Percentiles rank a stretch among this genome's conserved stretches.
Conservation (phyloP, 2,329 filamentous ascomycete species). For the Hypoxylon sp. region DNA sequence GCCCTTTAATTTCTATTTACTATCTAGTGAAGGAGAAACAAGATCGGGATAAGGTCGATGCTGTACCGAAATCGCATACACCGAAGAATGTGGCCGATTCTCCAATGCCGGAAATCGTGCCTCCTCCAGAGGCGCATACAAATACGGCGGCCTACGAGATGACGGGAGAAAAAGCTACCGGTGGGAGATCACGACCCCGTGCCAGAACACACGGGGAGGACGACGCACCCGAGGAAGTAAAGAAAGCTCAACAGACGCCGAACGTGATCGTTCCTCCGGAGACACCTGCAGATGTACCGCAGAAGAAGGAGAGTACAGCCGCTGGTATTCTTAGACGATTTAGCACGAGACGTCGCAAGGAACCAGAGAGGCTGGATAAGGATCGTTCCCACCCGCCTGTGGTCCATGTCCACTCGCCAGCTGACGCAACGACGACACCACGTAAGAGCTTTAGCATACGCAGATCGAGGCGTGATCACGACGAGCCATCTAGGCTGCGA, state of each 20-base stretch:
- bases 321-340: conserved; percentile 87
- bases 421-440: conserved; percentile 72
- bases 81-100: conserved; percentile 59
- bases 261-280: conserved; percentile 63
- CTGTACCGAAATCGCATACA: conserved; percentile 47
- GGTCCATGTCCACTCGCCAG: conserved; percentile 82
- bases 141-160: conserved; percentile 88
- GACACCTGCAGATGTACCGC: conserved; percentile 68
- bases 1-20: conserved; percentile 92
- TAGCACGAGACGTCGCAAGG: conserved; percentile 84
- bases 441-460: conserved; percentile 91
- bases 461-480: conserved; percentile 65
- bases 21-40: conserved; percentile 96
- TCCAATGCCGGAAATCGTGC: conserved; percentile 76
- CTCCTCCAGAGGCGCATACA: conserved; percentile 89
- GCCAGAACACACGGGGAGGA: conserved; percentile 96
- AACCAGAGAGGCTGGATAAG: conserved; percentile 70
- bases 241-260: conserved; percentile 69
- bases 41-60: conserved; percentile 73
- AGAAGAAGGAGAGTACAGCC: conserved; percentile 88
- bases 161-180: conserved; percentile 87
- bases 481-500: conserved; percentile 59
- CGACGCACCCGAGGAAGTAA: conserved; percentile 79
- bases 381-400: conserved; percentile 77
- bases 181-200: conserved; percentile 83